A percentile compares a stretch with the other conserved stretches of the same genome.
phyloP scores from a whole-genome alignment of 1,284 basidiomycete genomes.

The Pholiota adiposa region DNA sequence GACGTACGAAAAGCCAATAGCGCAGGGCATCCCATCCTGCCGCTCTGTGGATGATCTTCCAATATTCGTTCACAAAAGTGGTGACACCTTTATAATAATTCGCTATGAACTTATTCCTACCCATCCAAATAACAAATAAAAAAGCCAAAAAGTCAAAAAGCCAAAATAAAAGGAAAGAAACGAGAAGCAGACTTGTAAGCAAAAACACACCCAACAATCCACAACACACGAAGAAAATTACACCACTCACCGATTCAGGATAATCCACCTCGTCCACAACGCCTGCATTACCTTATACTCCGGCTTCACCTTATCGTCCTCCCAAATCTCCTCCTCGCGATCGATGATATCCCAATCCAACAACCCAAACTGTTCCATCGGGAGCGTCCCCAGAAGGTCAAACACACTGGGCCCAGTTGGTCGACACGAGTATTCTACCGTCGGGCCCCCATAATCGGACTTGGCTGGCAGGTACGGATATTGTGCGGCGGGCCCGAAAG shows the following conservation, averaged over 20 bases:
- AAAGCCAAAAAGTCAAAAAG: too few species aligned
- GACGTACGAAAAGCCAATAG: conserved; percentile 39
- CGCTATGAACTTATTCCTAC: conserved; percentile 54
- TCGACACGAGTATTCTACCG: conserved; percentile 58
- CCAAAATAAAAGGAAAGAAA: too few species aligned
- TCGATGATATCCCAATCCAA: conserved; percentile 69
- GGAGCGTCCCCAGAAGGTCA: conserved; percentile 61
- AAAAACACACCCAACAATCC: background rate
- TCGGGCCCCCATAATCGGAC: conserved; percentile 47
- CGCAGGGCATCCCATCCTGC: conserved; percentile 70
- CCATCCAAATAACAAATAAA: conserved; percentile 2
- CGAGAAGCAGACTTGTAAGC: background rate
- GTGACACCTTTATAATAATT: conserved; percentile 55
- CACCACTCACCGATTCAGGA: conserved; percentile 56
- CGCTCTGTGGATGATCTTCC: conserved; percentile 63
- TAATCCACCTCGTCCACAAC: conserved; percentile 75
- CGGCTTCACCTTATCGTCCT: conserved; percentile 64
- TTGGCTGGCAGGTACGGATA: conserved; percentile 55
- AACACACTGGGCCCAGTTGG: conserved; percentile 64
- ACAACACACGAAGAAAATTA: too few species aligned
- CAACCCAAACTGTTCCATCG: conserved; percentile 62
- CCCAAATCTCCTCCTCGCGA: conserved; percentile 72
- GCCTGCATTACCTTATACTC: conserved; percentile 78
- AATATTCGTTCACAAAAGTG: conserved; percentile 61
- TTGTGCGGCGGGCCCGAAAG: conserved; percentile 53